Conservation (phyloP, 768 basidiomycete genomes). For the Lentinus tigrinus region DNA sequence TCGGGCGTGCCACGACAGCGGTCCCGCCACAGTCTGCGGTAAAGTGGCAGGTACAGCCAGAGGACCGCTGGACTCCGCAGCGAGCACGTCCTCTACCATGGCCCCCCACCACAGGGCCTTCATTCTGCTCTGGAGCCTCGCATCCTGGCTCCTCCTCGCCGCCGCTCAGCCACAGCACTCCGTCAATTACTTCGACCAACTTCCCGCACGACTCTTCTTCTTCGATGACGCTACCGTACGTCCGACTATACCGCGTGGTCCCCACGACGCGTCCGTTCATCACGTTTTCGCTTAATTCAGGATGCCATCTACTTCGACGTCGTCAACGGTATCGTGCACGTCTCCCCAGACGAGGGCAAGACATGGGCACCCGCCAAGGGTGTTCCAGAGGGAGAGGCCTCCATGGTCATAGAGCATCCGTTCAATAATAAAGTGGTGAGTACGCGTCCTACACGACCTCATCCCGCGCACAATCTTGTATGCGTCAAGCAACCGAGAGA, state of each 20-base stretch:
- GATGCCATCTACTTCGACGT: conserved; percentile 82
- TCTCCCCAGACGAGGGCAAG: conserved; percentile 89
- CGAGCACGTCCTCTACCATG: conserved; percentile 23
- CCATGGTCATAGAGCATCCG: conserved; percentile 84
- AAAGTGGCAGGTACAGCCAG: neutral
- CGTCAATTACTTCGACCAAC: conserved; percentile 60
- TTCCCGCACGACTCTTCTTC: conserved; percentile 80
- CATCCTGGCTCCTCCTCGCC: conserved; percentile 1
- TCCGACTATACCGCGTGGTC: conserved; percentile 16
- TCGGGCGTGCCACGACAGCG: too few relatives aligned
- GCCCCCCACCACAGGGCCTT: conserved; percentile 22
- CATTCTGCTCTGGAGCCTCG: conserved; percentile 22
- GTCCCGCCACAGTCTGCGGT: too few relatives aligned
- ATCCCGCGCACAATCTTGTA: too few relatives aligned
- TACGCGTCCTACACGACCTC: conserved; percentile 10
- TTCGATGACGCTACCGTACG: conserved; percentile 90
- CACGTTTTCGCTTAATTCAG: conserved; percentile 31
- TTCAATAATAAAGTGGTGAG: conserved; percentile 73
- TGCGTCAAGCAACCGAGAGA: too few relatives aligned
- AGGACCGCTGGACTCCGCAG: conserved; percentile 21
- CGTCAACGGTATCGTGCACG: conserved; percentile 61
- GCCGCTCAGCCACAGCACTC: conserved; percentile 44
- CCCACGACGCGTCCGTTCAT: conserved; percentile 1
- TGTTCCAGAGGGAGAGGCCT: conserved; percentile 55
- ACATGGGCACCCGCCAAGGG: conserved; percentile 51